Evolutionary conservation across 495 filamentous ascomycete species (phyloP).

Genomic region (Tuber microsphaerosporum): DNA sequence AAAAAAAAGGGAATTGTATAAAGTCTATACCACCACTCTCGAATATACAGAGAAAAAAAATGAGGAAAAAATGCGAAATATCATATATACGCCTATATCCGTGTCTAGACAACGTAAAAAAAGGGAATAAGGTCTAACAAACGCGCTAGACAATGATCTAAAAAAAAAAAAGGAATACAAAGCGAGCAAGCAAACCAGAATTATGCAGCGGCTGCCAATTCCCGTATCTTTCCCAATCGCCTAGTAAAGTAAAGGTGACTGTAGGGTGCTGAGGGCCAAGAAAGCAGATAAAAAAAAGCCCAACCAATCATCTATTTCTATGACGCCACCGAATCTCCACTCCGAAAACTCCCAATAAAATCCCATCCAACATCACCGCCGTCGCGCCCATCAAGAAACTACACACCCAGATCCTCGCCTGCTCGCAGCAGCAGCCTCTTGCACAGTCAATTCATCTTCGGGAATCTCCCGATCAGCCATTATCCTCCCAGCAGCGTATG

Average conservation of each 20-base stretch:
- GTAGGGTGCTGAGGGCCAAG: background rate
- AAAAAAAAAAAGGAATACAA: background rate
- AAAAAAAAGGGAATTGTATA: background rate
- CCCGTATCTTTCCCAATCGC: background rate
- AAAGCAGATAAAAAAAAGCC: background rate
- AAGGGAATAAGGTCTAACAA: background rate
- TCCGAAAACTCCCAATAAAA: background rate
- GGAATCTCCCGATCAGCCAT: constrained; percentile 1
- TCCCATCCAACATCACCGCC: background rate
- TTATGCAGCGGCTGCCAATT: background rate
- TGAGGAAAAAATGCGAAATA: background rate
- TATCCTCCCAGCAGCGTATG: constrained; percentile 53
- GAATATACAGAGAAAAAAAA: background rate
- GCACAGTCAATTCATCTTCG: background rate
- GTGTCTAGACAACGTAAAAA: background rate
- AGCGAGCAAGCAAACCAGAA: background rate
- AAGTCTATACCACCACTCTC: background rate
- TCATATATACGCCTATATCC: background rate
- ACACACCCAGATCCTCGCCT: background rate
- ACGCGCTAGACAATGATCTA: background rate
- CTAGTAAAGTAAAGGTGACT: background rate
- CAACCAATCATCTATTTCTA: background rate
- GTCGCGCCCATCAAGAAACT: background rate
- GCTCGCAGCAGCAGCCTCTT: background rate
- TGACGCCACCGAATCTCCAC: background rate